Evolutionary conservation across 257 asterid species (phyloP).

Genomic region (Solanum neorickii): DNA sequence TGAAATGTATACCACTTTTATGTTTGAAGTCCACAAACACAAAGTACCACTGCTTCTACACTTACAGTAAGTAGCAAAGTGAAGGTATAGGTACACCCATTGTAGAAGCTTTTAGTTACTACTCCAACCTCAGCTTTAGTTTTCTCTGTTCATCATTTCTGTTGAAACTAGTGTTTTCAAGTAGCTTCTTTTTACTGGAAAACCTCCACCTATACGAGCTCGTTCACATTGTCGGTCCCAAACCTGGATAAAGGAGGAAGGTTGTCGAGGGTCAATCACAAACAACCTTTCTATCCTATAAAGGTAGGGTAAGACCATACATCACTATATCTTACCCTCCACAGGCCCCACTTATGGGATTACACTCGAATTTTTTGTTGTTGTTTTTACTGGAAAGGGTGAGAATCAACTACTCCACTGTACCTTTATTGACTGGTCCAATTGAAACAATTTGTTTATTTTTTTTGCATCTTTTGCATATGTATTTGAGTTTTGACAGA

Average conservation of each 20-base stretch:
- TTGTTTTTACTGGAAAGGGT: not conserved
- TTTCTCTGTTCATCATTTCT: not conserved
- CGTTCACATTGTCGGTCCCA: not conserved
- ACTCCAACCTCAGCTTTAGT: not conserved
- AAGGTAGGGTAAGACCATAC: not conserved
- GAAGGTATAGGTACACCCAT: not conserved
- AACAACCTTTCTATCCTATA: not conserved
- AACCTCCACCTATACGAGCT: too few species aligned
- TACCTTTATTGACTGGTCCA: not conserved
- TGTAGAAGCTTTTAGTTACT: not conserved
- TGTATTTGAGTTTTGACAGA: not conserved
- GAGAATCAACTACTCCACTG: not conserved
- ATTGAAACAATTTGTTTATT: not conserved
- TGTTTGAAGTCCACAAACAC: not conserved
- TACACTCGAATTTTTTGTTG: not conserved
- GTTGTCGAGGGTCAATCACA: not conserved
- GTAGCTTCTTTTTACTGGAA: not conserved
- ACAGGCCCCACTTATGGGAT: rapidly evolving
- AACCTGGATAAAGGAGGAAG: not conserved
- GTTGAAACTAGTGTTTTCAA: not conserved
- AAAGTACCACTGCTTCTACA: not conserved
- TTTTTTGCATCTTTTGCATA: not conserved
- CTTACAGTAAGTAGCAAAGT: not conserved
- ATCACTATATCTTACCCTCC: not conserved
- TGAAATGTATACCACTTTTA: not conserved